Percentiles rank a stretch among this genome's conserved stretches.
Conservation (phyloP, 352 stramenopile genomes). For the Pythium brachiatum region DNA sequence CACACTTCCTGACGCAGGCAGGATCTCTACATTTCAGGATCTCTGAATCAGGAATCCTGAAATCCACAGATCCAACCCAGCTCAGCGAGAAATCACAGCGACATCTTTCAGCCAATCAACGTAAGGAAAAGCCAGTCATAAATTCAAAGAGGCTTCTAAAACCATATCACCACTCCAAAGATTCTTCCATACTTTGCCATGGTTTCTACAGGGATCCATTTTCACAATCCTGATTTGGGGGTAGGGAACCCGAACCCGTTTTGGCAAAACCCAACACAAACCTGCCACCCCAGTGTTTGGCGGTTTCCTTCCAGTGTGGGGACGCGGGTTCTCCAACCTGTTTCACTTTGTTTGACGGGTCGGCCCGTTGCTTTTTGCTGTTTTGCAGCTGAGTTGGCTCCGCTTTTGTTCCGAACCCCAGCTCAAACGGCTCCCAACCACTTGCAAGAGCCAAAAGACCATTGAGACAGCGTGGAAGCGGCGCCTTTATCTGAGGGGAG, state of each 20-base stretch:
- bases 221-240: slow-evolving; percentile 20
- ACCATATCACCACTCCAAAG: too few species aligned
- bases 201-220: slow-evolving; percentile 6
- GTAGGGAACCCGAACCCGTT: slow-evolving; percentile 10
- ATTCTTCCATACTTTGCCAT: too few species aligned
- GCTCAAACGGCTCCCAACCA: not conserved
- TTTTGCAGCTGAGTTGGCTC: not conserved
- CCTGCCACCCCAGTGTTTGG: too few species aligned
- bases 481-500: not conserved
- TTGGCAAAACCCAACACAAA: not conserved
- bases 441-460: not conserved
- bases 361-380: not conserved
- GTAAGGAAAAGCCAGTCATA: not conserved
- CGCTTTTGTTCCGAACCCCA: not conserved
- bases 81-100: not conserved
- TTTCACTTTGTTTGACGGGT: not conserved
- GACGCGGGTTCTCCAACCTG: not conserved
- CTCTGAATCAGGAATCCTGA: too few species aligned
- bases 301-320: too few species aligned
- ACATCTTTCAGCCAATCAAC: not conserved
- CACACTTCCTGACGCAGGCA: too few species aligned
- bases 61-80: not conserved
- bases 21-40: too few species aligned
- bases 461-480: not conserved
- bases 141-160: not conserved